Conservation (phyloP, 2,329 filamentous ascomycete genomes). For the Trichophyton benhamiae region DNA sequence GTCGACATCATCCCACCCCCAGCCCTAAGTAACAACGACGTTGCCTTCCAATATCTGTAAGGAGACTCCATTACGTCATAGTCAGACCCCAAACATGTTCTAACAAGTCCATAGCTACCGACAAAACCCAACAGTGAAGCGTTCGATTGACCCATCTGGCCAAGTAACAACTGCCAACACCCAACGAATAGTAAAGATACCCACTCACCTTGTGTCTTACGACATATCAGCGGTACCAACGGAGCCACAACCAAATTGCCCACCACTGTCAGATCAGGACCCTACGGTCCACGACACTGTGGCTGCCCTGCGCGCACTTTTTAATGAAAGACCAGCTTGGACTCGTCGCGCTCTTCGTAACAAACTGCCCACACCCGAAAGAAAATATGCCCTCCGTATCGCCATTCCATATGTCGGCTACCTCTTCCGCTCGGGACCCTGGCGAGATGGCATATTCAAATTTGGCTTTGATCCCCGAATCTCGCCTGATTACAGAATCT, state of each 20-base stretch:
- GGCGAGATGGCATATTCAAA: constrained; percentile 73
- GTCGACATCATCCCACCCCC: constrained; percentile 69
- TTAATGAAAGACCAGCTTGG: constrained; percentile 69
- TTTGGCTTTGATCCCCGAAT: constrained; percentile 77
- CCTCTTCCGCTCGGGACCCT: constrained; percentile 84
- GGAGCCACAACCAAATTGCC: constrained; percentile 46
- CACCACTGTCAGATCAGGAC: constrained; percentile 38
- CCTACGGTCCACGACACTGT: constrained; percentile 53
- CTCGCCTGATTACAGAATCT: constrained; percentile 63
- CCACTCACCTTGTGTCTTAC: constrained; percentile 46
- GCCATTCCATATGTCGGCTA: constrained; percentile 78
- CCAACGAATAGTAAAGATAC: constrained; percentile 47
- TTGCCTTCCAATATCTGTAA: constrained; percentile 55
- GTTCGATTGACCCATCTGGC: constrained; percentile 44
- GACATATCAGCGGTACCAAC: constrained; percentile 52
- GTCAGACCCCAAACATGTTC: constrained; percentile 16
- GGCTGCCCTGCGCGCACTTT: constrained; percentile 48
- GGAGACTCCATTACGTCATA: constrained; percentile 9
- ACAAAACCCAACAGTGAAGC: constrained; percentile 69
- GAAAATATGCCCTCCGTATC: constrained; percentile 51
- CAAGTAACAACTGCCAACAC: constrained; percentile 48
- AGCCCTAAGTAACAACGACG: constrained; percentile 58
- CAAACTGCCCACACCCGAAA: constrained; percentile 46
- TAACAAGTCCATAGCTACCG: constrained; percentile 49
- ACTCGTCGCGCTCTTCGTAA: constrained; percentile 74